These are phyloP conservation scores for Cadophora sp. DNA, from an alignment of 2,329 filamentous ascomycete species.

Conservation along the genomic window DNA sequence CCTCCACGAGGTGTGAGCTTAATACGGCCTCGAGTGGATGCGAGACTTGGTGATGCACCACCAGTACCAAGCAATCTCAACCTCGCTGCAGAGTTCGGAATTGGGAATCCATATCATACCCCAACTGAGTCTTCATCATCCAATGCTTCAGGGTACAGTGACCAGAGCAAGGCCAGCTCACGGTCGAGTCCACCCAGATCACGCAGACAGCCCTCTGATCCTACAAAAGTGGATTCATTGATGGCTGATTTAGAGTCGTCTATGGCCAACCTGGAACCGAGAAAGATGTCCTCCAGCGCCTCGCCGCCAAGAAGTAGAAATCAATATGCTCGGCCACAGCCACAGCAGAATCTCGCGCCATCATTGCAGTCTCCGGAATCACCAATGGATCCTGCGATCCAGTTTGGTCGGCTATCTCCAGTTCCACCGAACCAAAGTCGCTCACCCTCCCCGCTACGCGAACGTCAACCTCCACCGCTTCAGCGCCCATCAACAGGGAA, in stretches of 20 bases:
- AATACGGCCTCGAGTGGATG: slow-evolving; percentile 35
- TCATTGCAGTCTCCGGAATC: slow-evolving; percentile 48
- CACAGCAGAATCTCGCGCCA: slow-evolving; percentile 26
- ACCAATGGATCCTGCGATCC: slow-evolving; percentile 54
- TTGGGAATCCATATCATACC: slow-evolving; percentile 69
- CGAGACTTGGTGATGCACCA: slow-evolving; percentile 35
- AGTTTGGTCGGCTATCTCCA: slow-evolving; percentile 48
- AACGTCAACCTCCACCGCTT: slow-evolving; percentile 18
- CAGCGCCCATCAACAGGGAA: slow-evolving; percentile 19
- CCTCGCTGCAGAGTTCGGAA: slow-evolving; percentile 64
- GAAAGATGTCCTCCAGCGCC: slow-evolving; percentile 41
- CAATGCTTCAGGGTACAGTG: slow-evolving; percentile 65
- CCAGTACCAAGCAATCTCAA: slow-evolving; percentile 50
- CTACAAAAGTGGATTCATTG: slow-evolving; percentile 55
- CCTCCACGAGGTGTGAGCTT: slow-evolving; percentile 43
- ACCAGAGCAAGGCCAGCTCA: slow-evolving; percentile 66
- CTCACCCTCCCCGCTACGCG: slow-evolving; percentile 28
- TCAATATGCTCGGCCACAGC: slow-evolving; percentile 28
- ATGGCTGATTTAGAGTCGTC: slow-evolving; percentile 63
- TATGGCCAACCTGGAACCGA: slow-evolving; percentile 50
- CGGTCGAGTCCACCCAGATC: slow-evolving; percentile 62
- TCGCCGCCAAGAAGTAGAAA: slow-evolving; percentile 35
- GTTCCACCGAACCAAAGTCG: slow-evolving; percentile 15
- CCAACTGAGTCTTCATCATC: slow-evolving; percentile 70
- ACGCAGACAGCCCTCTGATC: slow-evolving; percentile 48